Conservation (phyloP, 805 yeast genomes). For the Ogataea populi-albae region DNA sequence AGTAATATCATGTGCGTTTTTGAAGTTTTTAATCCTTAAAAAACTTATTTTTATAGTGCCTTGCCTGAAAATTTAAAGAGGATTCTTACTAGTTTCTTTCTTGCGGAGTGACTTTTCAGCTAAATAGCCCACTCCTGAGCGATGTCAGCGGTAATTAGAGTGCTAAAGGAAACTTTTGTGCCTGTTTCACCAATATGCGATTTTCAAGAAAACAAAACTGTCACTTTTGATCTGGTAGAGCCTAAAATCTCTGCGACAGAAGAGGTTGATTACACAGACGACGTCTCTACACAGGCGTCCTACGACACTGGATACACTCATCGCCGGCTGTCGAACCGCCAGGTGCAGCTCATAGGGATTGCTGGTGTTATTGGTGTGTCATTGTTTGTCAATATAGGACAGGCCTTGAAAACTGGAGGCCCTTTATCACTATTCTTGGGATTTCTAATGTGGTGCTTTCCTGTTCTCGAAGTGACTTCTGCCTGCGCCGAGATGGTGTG, state of each 20-base stretch:
- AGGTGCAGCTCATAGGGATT: constrained; percentile 38
- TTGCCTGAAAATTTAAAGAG: no score
- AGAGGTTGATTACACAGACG: background rate
- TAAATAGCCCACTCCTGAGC: no score
- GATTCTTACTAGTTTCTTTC: no score
- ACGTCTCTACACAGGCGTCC: constrained; percentile 2
- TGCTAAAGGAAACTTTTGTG: constrained; percentile 7
- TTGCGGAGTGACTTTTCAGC: no score
- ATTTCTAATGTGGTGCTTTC: constrained; percentile 32
- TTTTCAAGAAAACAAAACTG: background rate
- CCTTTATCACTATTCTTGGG: constrained; percentile 35
- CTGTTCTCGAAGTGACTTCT: constrained; percentile 34
- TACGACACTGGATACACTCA: constrained; percentile 3
- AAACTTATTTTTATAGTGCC: no score
- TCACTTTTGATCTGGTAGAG: background rate
- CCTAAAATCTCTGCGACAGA: background rate
- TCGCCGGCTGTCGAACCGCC: constrained; percentile 35
- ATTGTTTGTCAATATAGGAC: constrained; percentile 36
- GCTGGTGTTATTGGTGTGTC: constrained; percentile 42
- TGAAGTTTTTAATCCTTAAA: no score
- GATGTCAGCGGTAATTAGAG: constrained; percentile 2
- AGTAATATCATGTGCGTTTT: no score
- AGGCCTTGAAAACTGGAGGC: constrained; percentile 35
- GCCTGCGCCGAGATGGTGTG: constrained; percentile 38
- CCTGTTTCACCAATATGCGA: constrained; percentile 9